phyloP scores from a whole-genome alignment of 805 yeast species.

The Kluyveromyces nonfermentans region DNA sequence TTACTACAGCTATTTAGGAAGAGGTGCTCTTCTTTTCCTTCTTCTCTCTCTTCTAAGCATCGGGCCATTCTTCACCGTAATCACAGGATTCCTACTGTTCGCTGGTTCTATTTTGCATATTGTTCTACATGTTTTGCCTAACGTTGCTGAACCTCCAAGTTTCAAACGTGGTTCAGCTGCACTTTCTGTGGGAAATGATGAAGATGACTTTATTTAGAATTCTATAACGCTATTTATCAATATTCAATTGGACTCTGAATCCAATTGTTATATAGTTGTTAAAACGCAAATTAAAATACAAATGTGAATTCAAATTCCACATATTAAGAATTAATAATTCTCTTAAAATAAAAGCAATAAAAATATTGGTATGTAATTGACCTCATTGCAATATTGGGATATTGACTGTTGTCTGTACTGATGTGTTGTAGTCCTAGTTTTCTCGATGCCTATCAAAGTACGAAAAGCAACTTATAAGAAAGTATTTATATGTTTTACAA shows the following conservation, averaged over 20 bases:
- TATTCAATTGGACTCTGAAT: not conserved
- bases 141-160: conserved; percentile 71
- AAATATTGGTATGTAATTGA: no score
- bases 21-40: conserved; percentile 34
- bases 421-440: no score
- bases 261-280: not conserved
- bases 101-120: conserved; percentile 50
- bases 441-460: no score
- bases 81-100: conserved; percentile 51
- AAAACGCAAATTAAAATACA: no score
- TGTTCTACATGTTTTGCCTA: conserved; percentile 61
- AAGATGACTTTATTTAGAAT: conserved; percentile 14
- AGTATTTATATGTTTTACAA: no score
- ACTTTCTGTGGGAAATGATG: conserved; percentile 29
- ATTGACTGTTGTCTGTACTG: no score
- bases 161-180: conserved; percentile 52
- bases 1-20: conserved; percentile 52
- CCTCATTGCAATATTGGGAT: no score
- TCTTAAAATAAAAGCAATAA: no score
- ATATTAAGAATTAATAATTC: no score
- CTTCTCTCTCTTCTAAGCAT: conserved; percentile 45
- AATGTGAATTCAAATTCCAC: not conserved
- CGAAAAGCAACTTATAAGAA: no score
- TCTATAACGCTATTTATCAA: not conserved
- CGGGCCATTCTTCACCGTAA: conserved; percentile 45